Conservation (phyloP, 2,329 filamentous ascomycete species). For the Epichloe amarillans region DNA sequence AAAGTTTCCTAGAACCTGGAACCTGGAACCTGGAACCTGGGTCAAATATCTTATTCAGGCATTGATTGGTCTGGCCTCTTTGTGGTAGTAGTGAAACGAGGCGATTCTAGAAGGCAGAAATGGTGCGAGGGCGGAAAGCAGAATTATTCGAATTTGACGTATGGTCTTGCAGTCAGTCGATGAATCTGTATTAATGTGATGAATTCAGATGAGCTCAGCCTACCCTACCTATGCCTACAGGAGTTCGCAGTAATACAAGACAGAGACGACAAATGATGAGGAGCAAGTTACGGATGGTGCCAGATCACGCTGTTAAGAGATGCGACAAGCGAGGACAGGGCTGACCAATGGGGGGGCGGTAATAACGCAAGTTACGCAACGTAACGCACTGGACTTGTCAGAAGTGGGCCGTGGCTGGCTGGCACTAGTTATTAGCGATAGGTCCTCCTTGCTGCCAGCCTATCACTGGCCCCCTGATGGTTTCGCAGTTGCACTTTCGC, state of each 20-base stretch:
- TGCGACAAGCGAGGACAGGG: background rate
- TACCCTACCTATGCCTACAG: too few relatives aligned
- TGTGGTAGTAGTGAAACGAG: background rate
- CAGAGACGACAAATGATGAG: background rate
- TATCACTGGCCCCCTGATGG: background rate
- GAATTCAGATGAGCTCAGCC: too few relatives aligned
- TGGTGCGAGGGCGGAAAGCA: too few relatives aligned
- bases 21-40: too few relatives aligned
- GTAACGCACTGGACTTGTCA: background rate
- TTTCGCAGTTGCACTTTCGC: background rate
- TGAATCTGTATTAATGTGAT: too few relatives aligned
- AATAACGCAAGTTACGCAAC: too few relatives aligned
- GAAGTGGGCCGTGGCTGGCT: background rate
- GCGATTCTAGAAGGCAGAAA: too few relatives aligned
- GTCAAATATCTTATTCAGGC: background rate
- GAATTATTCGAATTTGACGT: too few relatives aligned
- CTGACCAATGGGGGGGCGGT: background rate
- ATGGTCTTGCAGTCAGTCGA: too few relatives aligned
- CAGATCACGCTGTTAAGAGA: background rate
- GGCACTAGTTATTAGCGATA: background rate
- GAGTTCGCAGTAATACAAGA: background rate
- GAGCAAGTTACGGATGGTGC: background rate
- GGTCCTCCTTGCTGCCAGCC: too few relatives aligned
- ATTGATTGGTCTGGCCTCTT: background rate
- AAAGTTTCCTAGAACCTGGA: background rate